A percentile compares a stretch with the other conserved stretches of the same genome.
Conservation (phyloP, 2,329 filamentous ascomycete species). For the Ophiognomonia clavigignenti-juglandacearum region DNA sequence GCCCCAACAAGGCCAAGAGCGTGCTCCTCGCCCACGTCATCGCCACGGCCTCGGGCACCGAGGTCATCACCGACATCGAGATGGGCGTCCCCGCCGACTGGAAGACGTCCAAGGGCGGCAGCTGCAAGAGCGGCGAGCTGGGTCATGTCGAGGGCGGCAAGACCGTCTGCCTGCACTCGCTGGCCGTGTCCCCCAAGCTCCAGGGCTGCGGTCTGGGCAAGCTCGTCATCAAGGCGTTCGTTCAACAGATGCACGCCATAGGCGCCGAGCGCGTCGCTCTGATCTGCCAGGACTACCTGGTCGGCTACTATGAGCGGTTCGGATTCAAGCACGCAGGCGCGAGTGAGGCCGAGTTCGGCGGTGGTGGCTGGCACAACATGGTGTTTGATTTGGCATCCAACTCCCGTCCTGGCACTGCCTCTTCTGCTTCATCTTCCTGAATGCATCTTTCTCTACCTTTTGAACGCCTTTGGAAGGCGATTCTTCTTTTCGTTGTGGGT, state of each 20-base stretch:
- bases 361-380: conserved; percentile 81
- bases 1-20: conserved; percentile 48
- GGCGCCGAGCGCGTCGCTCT: conserved; percentile 69
- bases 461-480: conserved; percentile 4
- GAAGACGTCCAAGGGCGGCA: conserved; percentile 43
- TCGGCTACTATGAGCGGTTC: conserved; percentile 71
- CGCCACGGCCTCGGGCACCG: conserved; percentile 62
- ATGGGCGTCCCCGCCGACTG: conserved; percentile 72
- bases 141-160: conserved; percentile 71
- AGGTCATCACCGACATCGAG: conserved; percentile 65
- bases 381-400: conserved; percentile 34
- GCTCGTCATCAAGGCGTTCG: conserved; percentile 69
- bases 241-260: conserved; percentile 69
- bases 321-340: conserved; percentile 66
- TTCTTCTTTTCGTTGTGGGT: conserved; percentile 3
- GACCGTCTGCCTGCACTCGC: conserved; percentile 76
- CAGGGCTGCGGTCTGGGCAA: conserved; percentile 71
- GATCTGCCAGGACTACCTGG: conserved; percentile 68
- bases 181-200: conserved; percentile 72
- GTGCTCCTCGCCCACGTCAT: conserved; percentile 75
- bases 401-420: conserved; percentile 1
- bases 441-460: conserved; percentile 13
- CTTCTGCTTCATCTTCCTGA: conserved; percentile 9
- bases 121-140: conserved; percentile 39
- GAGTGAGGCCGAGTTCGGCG: conserved; percentile 68